Percentiles rank a stretch among this genome's conserved stretches.
phyloP scores from a whole-genome alignment of 2,329 filamentous ascomycete species.

The Thielaviopsis musarum region DNA sequence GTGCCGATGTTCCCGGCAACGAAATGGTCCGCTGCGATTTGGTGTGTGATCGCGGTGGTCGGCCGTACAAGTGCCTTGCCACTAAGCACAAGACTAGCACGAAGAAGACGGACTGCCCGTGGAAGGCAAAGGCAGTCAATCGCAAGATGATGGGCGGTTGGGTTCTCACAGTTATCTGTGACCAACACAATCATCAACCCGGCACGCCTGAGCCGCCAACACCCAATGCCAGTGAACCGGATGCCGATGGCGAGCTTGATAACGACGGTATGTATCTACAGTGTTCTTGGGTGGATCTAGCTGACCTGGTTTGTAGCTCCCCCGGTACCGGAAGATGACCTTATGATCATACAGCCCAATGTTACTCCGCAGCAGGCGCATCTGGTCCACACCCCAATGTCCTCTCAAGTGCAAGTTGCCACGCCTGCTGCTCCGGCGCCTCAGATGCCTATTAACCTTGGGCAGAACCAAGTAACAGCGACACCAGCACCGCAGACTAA shows the following conservation, averaged over 20 bases:
- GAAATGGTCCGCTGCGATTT: slow-evolving; percentile 28
- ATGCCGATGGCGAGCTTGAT: slow-evolving; percentile 19
- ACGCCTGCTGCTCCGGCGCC: not conserved
- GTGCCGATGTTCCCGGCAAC: slow-evolving; percentile 24
- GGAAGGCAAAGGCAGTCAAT: slow-evolving; percentile 29
- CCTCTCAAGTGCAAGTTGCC: not conserved
- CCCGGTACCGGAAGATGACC: not conserved
- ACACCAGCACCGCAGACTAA: not conserved
- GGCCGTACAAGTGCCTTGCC: slow-evolving; percentile 27
- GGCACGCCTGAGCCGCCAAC: slow-evolving; percentile 27
- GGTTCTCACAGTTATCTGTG: slow-evolving; percentile 28
- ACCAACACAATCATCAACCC: slow-evolving; percentile 28
- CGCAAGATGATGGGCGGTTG: slow-evolving; percentile 27
- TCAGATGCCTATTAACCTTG: not conserved
- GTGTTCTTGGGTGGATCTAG: not conserved
- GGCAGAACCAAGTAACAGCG: not conserved
- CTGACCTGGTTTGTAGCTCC: not conserved
- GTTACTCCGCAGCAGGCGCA: not conserved
- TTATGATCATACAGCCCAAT: not conserved
- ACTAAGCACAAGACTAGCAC: slow-evolving; percentile 29
- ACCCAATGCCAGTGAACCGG: slow-evolving; percentile 19
- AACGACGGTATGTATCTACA: slow-evolving; percentile 10
- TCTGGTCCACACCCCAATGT: not conserved
- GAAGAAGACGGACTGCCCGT: slow-evolving; percentile 29
- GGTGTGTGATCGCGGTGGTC: slow-evolving; percentile 28